Evolutionary conservation across 2,329 filamentous ascomycete genomes (phyloP), one percentile per base, ranked within the genome.

Genomic region (Diplodia seriata): DNA sequence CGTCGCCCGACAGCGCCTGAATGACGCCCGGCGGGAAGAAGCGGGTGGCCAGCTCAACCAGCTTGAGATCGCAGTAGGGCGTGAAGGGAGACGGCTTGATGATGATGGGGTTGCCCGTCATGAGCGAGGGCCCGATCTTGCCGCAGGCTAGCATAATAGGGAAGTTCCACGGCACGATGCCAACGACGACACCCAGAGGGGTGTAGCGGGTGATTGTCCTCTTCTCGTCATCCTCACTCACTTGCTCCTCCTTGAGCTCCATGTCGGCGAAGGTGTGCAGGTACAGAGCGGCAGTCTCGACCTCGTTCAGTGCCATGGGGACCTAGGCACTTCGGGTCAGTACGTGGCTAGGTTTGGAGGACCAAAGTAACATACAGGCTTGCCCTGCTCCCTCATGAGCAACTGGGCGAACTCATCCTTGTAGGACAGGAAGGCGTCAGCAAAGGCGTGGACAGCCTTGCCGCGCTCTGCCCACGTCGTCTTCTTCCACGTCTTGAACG

Each of bases 1-100:
- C 87, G 51, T 86, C 86, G 4, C 88, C 88, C 43, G 84, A 85
- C 2, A 90, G 76, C 0, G 81, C 84, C 70, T 89, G 87, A 0
- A 90, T 74, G 6, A 90, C 86, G 31, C 88, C 88, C 0, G 85
- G 84, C 0, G 87, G 87, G 76, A 89, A 87, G 76, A 88, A 81
- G 8, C 40, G 47, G 26, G 43, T 40, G 18, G 56, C 66, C 1
- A 90, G 74, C 74, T 90, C 87, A 4, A 83, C 84, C 5, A 88
- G 72, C 75, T 90, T 90, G 40, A 90, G 79, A 12, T 81, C 79
- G 11, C 81, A 82, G 74, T 87, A 88, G 0, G 86, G 86, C 0
- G 86, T 86, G 73, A 84, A 87, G 70, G 74, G 81, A 11, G 84
- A 87, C 1, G 85, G 85, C 74, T 88, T 88, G 69, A 87, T 74